Evolutionary conservation across 2,329 filamentous ascomycete genomes (phyloP), one percentile per base, ranked within the genome.

Genomic region (Talaromyces sp.): DNA sequence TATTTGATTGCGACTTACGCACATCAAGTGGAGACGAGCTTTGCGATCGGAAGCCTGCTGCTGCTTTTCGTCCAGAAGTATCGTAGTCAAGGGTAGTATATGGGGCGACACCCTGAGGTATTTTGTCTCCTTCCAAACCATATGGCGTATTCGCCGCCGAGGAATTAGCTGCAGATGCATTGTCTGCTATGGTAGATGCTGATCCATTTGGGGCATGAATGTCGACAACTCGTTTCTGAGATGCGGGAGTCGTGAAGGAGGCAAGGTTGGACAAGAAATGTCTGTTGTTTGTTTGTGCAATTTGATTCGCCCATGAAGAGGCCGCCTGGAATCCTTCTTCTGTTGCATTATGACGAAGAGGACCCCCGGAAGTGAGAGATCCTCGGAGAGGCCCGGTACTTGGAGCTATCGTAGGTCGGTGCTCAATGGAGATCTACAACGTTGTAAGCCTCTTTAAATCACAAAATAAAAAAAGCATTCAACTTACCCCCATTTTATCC

Each of bases 241-340:
- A 73, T 14, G 77, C 76, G 33, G 79, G 78, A 4, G 78, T 79
- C 23, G 74, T 69, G 61, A 74, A 77, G 40, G 74, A 69, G 55
- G 71, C 70, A 16, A 72, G 68, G 28, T 68, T 56, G 67, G 70
- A 57, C 63, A 58, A 2, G 36, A 47, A 50, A 6, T 72, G 69
- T 30, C 44, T 51, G 30, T 72, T 75, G 47, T 78, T 75, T 50
- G 23, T 23, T 2, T 78, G 74, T 59, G 89, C 87, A 71, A 92
- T 89, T 67, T 94, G 91, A 72, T 96, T 96, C 40, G 92, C 92
- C 93, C 93, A 97, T 0, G 92, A 7, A 40, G 44, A 89, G 67
- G 94, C 89, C 70, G 96, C 91, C 60, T 96, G 83, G 68, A 95
- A 96, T 65, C 94, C 89, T 74, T 96, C 91, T 68, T 91, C 90